Percentiles rank a stretch among this genome's conserved stretches.
phyloP scores from a whole-genome alignment of 768 basidiomycete genomes.

The Ramaria rubella region DNA sequence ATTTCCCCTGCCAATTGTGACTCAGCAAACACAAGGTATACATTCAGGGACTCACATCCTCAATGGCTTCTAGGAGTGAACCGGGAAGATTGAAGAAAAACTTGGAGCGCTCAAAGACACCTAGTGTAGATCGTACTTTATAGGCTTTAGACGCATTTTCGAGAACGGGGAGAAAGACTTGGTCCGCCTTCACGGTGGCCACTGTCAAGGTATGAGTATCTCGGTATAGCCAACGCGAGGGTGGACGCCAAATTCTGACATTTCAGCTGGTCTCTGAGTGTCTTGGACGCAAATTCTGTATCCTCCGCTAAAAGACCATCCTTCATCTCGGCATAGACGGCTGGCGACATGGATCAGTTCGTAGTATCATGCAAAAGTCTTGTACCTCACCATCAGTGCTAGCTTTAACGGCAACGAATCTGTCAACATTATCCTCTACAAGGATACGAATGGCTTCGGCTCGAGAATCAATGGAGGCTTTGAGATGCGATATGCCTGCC shows the following conservation, averaged over 20 bases:
- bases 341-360: conserved; percentile 34
- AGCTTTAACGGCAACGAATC: conserved; percentile 95
- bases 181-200: conserved; percentile 88
- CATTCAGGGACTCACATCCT: conserved; percentile 53
- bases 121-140: conserved; percentile 84
- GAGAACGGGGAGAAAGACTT: conserved; percentile 91
- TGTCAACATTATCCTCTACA: conserved; percentile 97
- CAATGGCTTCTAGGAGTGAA: conserved; percentile 80
- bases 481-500: conserved; percentile 65
- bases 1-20: conserved; percentile 60
- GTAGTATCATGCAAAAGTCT: not conserved
- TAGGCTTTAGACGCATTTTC: conserved; percentile 94
- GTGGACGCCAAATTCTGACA: conserved; percentile 39
- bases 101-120: conserved; percentile 93
- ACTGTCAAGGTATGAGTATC: conserved; percentile 36
- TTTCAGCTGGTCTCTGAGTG: conserved; percentile 79
- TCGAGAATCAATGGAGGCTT: conserved; percentile 77
- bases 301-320: conserved; percentile 73
- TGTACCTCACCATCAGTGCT: conserved; percentile 75
- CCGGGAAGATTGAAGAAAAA: conserved; percentile 99
- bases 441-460: conserved; percentile 92
- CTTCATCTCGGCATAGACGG: conserved; percentile 87
- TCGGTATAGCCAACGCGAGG: not conserved
- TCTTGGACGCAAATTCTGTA: conserved; percentile 77
- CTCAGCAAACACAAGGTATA: not conserved